These are phyloP conservation scores for Melampsora americana DNA, from an alignment of 1,284 basidiomycete genomes.

Conservation along the genomic window DNA sequence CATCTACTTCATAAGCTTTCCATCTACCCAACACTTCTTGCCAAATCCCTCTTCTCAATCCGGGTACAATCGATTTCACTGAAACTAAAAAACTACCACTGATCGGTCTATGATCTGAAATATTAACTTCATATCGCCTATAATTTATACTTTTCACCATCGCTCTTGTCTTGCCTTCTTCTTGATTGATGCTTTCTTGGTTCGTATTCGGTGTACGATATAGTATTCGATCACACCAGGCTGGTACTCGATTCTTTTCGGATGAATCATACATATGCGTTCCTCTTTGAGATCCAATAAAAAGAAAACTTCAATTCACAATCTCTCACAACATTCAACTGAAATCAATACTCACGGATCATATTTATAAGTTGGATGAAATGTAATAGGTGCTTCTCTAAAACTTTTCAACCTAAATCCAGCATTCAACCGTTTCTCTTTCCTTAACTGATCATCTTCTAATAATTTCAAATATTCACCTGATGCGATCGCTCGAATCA, in stretches of 20 bases:
- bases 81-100: slow-evolving; percentile 3
- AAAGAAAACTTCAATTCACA: neutral
- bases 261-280: slow-evolving; percentile 78
- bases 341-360: slow-evolving; percentile 60
- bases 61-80: slow-evolving; percentile 31
- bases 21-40: slow-evolving; percentile 8
- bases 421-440: slow-evolving; percentile 80
- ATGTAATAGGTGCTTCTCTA: slow-evolving; percentile 73
- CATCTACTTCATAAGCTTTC: slow-evolving; percentile 2
- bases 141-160: slow-evolving; percentile 49
- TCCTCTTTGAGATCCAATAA: slow-evolving; percentile 21
- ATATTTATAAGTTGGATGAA: slow-evolving; percentile 94
- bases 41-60: slow-evolving; percentile 16
- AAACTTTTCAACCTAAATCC: slow-evolving; percentile 80
- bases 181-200: slow-evolving; percentile 71
- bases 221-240: slow-evolving; percentile 93
- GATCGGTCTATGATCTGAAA: slow-evolving; percentile 52
- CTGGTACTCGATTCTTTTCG: slow-evolving; percentile 81
- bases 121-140: slow-evolving; percentile 52
- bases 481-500: slow-evolving; percentile 66
- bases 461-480: slow-evolving; percentile 67
- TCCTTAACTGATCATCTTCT: slow-evolving; percentile 79
- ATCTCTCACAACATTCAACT: neutral
- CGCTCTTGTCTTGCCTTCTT: slow-evolving; percentile 61
- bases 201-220: slow-evolving; percentile 63